phyloP scores from a whole-genome alignment of 1,284 basidiomycete species.

The Trametes polyzona region DNA sequence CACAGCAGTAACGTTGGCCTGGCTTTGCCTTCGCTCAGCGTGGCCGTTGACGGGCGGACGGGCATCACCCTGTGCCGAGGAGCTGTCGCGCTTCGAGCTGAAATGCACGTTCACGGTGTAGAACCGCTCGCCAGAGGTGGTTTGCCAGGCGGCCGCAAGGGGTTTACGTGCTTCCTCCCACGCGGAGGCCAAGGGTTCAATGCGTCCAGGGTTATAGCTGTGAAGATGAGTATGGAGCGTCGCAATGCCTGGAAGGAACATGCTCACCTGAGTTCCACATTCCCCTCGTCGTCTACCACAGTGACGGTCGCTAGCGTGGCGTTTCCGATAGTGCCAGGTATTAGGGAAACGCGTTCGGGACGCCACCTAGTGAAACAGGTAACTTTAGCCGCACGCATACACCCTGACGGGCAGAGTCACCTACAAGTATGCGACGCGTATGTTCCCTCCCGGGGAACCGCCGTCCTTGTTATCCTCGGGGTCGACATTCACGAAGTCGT shows the following conservation, averaged over 20 bases:
- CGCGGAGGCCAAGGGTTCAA: constrained; percentile 58
- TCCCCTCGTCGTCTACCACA: constrained; percentile 20
- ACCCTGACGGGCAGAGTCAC: not conserved
- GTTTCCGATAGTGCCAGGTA: constrained; percentile 31
- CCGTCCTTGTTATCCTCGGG: constrained; percentile 62
- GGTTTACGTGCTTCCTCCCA: constrained; percentile 69
- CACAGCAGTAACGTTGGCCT: constrained; percentile 55
- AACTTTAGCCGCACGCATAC: not conserved
- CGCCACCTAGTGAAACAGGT: constrained; percentile 26
- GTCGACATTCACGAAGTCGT: constrained; percentile 53
- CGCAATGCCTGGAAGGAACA: not conserved
- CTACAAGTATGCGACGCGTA: constrained; percentile 60
- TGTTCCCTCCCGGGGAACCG: constrained; percentile 69
- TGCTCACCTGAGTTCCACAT: constrained; percentile 26
- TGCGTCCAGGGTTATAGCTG: constrained; percentile 66
- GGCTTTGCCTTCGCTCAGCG: constrained; percentile 50
- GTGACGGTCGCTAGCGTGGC: constrained; percentile 29
- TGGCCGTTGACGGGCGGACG: constrained; percentile 63
- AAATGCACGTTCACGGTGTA: constrained; percentile 68
- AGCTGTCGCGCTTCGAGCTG: constrained; percentile 61
- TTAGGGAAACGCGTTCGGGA: constrained; percentile 33
- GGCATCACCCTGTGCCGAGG: constrained; percentile 57
- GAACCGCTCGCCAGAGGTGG: constrained; percentile 47
- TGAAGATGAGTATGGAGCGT: not conserved
- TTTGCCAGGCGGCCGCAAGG: constrained; percentile 61